Conservation (phyloP, 1,284 basidiomycete species). For the Schizophyllum amplum region DNA sequence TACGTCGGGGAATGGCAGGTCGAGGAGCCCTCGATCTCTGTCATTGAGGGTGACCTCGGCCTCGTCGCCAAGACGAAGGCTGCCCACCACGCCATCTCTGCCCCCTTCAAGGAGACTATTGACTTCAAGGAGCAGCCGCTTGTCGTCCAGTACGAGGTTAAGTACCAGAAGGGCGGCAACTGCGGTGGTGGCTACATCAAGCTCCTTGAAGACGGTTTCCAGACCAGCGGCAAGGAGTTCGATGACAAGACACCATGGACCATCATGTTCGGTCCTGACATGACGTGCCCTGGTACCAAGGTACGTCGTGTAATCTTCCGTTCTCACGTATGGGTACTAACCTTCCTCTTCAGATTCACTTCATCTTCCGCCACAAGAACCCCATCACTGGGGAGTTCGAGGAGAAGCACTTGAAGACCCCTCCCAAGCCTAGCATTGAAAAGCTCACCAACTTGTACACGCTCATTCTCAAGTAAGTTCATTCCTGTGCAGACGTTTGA, state of each 20-base stretch:
- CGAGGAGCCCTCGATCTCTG: conserved; percentile 71
- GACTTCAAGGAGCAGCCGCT: conserved; percentile 85
- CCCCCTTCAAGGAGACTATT: conserved; percentile 74
- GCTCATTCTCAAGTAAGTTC: conserved; percentile 76
- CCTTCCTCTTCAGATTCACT: conserved; percentile 62
- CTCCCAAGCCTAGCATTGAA: conserved; percentile 82
- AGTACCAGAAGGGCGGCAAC: conserved; percentile 98
- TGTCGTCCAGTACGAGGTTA: conserved; percentile 98
- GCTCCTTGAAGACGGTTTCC: conserved; percentile 88
- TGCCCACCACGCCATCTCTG: conserved; percentile 95
- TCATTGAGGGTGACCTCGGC: conserved; percentile 80
- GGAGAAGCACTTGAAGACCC: conserved; percentile 89
- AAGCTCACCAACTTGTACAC: conserved; percentile 92
- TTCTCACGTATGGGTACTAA: conserved; percentile 9
- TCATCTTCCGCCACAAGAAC: conserved; percentile 96
- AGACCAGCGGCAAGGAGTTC: conserved; percentile 88
- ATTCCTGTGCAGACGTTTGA: neutral
- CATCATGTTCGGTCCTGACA: conserved; percentile 90
- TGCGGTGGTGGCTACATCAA: conserved; percentile 99
- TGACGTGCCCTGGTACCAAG: conserved; percentile 84
- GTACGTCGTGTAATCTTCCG: conserved; percentile 27
- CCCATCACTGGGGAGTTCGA: conserved; percentile 87
- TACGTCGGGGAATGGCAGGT: conserved; percentile 98
- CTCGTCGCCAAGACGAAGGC: conserved; percentile 91
- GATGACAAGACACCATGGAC: conserved; percentile 97